Evolutionary conservation across 1,284 basidiomycete species (phyloP).

Genomic region (Hortiboletus rubellus): DNA sequence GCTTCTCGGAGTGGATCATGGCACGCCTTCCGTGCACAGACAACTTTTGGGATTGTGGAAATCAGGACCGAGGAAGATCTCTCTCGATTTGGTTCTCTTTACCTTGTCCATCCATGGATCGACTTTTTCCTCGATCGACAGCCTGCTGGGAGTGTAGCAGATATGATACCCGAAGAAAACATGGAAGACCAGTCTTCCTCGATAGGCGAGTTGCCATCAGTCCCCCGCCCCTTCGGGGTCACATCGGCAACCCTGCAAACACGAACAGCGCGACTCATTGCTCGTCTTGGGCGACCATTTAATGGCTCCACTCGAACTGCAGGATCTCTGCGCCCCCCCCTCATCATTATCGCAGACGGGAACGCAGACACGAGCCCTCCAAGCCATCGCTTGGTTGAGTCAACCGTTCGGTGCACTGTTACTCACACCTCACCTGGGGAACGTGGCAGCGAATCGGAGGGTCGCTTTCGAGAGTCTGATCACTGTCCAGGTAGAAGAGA

Average conservation of each 20-base stretch:
- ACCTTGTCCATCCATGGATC: constrained; percentile 6
- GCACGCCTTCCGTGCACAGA: too few relatives aligned
- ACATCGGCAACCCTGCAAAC: background rate
- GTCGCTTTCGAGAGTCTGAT: background rate
- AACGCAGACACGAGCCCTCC: background rate
- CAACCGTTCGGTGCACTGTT: constrained; percentile 5
- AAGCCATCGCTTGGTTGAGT: background rate
- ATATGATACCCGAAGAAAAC: background rate
- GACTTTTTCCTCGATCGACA: background rate
- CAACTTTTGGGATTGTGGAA: background rate
- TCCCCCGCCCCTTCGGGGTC: too few relatives aligned
- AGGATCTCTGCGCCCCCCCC: background rate
- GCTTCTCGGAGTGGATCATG: too few relatives aligned
- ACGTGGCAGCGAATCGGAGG: background rate
- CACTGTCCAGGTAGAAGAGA: too few relatives aligned
- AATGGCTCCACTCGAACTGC: background rate
- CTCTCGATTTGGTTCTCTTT: background rate
- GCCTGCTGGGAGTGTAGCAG: background rate
- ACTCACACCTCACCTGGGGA: background rate
- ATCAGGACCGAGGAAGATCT: background rate
- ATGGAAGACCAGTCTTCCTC: background rate
- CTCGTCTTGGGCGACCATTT: background rate
- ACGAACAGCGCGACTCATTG: background rate
- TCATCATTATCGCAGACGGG: background rate
- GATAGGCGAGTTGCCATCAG: too few relatives aligned